phyloP scores from a whole-genome alignment of 164 flowering plant genomes.

The Vitis rotundifolia region DNA sequence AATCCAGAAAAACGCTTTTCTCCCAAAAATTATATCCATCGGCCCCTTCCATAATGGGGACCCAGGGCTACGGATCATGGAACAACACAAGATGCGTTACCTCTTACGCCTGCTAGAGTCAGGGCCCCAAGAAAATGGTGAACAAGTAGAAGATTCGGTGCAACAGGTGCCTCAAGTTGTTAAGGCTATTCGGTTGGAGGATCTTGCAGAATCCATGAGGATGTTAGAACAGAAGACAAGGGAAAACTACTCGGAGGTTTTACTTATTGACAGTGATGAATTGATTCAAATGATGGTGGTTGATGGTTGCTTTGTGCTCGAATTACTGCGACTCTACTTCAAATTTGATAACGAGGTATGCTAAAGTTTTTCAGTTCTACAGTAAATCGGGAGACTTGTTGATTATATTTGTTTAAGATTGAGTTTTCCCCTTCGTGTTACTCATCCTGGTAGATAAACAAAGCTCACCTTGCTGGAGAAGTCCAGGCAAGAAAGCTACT shows the following conservation, averaged over 20 bases:
- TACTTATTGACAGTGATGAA: neutral
- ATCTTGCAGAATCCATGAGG: neutral
- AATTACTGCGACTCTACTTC: neutral
- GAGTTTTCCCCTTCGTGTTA: no score
- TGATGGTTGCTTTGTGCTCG: conserved; percentile 6
- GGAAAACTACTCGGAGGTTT: neutral
- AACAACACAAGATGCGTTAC: conserved; percentile 26
- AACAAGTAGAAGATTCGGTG: neutral
- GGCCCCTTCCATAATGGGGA: conserved; percentile 24
- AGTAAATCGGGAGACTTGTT: neutral
- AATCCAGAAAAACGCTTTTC: conserved; percentile 9
- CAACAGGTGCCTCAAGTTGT: neutral
- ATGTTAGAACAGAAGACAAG: neutral
- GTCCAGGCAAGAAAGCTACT: no score
- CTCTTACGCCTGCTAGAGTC: conserved; percentile 19
- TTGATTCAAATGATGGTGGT: conserved; percentile 2
- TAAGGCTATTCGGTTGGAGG: neutral
- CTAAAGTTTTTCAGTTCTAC: neutral
- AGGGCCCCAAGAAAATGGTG: neutral
- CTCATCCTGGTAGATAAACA: no score
- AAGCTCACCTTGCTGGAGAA: no score
- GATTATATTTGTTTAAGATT: no score
- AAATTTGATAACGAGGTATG: no score
- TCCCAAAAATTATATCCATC: conserved; percentile 22
- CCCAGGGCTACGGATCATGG: conserved; percentile 16